Base-by-base conservation (phyloP, 2,329 filamentous ascomycete species). In the Nothopassalora personata region DNA sequence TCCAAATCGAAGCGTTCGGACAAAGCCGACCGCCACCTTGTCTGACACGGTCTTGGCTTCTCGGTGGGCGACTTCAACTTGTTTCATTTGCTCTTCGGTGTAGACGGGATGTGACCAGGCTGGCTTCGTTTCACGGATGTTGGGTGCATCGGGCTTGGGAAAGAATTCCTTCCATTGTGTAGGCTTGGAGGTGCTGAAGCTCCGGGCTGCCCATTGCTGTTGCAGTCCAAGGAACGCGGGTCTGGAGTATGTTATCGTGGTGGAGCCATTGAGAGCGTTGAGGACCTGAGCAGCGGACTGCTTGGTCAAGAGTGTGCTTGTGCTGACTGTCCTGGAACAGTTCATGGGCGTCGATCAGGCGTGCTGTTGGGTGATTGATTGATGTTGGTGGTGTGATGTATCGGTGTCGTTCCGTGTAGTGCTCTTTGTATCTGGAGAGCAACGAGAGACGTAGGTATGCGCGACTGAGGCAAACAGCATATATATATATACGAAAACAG, bases 21-120 rank as follows among this genome's bases (percentile, higher is more conserved):
- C 87, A 64, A 90, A 84, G 59, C 83, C 82, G 71, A 94, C 86
- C 2, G 94, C 94, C 3, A 88, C 76, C 77, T 84, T 86, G 72
- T 99, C 94, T 4, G 91, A 88, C 70, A 84, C 80, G 11, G 84
- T 88, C 68, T 85, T 81, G 1, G 89, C 85, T 65, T 86, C 74
- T 27, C 93, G 87, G 71, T 97, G 93, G 23, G 87, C 90, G 3
- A 93, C 84, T 49, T 80, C 79, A 53, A 97, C 84, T 23, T 74
- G 71, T 27, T 83, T 79, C 88, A 97, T 94, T 72, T 97, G 87
- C 62, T 88, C 81, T 70, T 88, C 82, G 30, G 88, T 89, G 73
- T 90, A 96, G 60, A 76, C 67, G 52, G 79, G 79, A 68, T 81
- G 79, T 5, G 73, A 70, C 79, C 79, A 81, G 69, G 79, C 76